Evolutionary conservation across 1,284 basidiomycete genomes (phyloP), one percentile per base, ranked within the genome.

Genomic region (Somion occarium): DNA sequence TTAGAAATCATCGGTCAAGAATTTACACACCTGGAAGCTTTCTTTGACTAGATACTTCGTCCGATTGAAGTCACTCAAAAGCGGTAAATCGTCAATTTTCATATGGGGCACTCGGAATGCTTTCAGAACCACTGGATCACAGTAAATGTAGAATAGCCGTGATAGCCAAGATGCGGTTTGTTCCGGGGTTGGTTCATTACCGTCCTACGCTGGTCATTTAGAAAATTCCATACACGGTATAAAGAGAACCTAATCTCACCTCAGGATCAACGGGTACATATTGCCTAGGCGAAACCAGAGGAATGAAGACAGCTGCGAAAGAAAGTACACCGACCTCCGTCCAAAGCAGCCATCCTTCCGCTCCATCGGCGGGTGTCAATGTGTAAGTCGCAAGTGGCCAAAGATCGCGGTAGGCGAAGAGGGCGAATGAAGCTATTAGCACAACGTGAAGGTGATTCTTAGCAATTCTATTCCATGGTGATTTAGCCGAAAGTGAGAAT

Each of bases 381-480:
- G 66, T 61, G 57, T 59, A 80, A 0, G 80, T 86, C 13, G 74
- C 67, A 1, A 84, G 60, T 3, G 86, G 85, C 65, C 75, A 81
- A 12, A 88, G 49, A 62, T 88, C 82, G 19, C 85, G 76, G 62
- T 83, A 84, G 4, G 70, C 63, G 61, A 79, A 86, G 2, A 63
- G 20, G 3, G 24, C 46, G 57, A 59, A 61, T 1, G 50, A 22
- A 38, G 20, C 5, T 25, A 52, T 30, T 46, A 51, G 37, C 47
- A 62, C 42, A 11, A 54, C 46, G 3, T 47, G 50, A 2, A 60
- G 51, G 39, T 66, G 64, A 1, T 42, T 38, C 1, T 57, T 50
- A 5, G 45, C 47, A 5, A 59, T 50, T 18, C 13, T 47, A 23
- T 54, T 56, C 18, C 56, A 37, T 7, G 46, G 44, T 1, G 51